Evolutionary conservation across 306 rosid species (phyloP), one percentile per base, ranked within the genome.

Genomic region (Dalbergia oliveri): DNA sequence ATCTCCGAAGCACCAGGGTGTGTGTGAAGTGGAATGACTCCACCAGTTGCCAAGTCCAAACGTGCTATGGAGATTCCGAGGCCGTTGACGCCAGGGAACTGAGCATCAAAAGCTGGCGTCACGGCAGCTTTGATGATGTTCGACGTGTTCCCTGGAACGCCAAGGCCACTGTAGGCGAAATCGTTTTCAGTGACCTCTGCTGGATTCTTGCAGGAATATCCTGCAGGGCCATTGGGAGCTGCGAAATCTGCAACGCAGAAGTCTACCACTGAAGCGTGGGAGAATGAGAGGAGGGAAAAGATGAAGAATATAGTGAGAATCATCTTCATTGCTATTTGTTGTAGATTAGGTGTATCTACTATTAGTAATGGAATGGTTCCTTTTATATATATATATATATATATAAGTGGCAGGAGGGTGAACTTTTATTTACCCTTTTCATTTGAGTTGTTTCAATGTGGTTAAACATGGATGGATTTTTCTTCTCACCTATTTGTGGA

Each of bases 21-120:
- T 0, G 97, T 90, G 83, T 95, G 98, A 7, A 95, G 82, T 5
- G 99, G 97, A 16, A 93, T 68, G 3, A 91, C 95, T 4, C 99
- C 98, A 0, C 68, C 88, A 0, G 14, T 8, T 0, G 87, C 97
- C 3, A 95, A 45, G 85, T 95, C 99, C 0, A 89, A 44, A 12
- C 95, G 97, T 0, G 87, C 90, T 0, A 83, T 0, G 6, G 97
- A 95, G 15, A 95, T 44, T 3, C 94, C 99, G 0, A 91, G 95
- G 71, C 99, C 96, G 9, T 93, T 95, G 13, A 91, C 63, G 5
- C 97, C 97, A 0, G 97, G 90, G 5, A 90, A 89, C 8, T 93
- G 97, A 0, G 87, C 81, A 5, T 75, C 88, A 56, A 93, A 91
- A n/a, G 97, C 97, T 0, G 96, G 88, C 0, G 91, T 74, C 21